Conservation (phyloP, 2,329 filamentous ascomycete genomes). For the Coniochaeta sp. region DNA sequence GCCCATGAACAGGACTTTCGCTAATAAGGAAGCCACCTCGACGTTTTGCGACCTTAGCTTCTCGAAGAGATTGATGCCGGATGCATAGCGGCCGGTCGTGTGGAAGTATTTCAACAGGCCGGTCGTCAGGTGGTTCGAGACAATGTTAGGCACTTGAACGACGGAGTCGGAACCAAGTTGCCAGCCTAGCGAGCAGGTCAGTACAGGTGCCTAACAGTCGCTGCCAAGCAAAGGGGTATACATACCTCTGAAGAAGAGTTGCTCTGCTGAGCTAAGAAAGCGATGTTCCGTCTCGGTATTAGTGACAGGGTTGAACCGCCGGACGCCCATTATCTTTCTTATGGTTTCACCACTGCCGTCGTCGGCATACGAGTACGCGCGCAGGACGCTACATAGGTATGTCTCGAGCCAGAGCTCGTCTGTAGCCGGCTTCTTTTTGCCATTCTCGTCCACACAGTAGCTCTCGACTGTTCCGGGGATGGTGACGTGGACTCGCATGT, state of each 20-base stretch:
- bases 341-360: slow-evolving; percentile 91
- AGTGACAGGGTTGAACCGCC: slow-evolving; percentile 94
- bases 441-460: slow-evolving; percentile 94
- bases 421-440: slow-evolving; percentile 87
- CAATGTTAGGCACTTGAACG: slow-evolving; percentile 93
- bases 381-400: slow-evolving; percentile 88
- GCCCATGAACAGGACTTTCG: slow-evolving; percentile 86
- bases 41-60: slow-evolving; percentile 86
- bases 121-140: slow-evolving; percentile 92
- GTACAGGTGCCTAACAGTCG: background rate
- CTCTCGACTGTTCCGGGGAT: slow-evolving; percentile 95
- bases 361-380: slow-evolving; percentile 94
- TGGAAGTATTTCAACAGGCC: slow-evolving; percentile 91
- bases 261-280: slow-evolving; percentile 89
- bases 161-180: slow-evolving; percentile 94
- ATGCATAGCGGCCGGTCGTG: slow-evolving; percentile 89
- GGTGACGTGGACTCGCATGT: slow-evolving; percentile 97
- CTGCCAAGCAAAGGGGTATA: background rate
- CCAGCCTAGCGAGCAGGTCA: slow-evolving; percentile 73
- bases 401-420: slow-evolving; percentile 97
- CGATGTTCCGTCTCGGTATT: slow-evolving; percentile 98
- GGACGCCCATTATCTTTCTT: slow-evolving; percentile 93
- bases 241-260: slow-evolving; percentile 84
- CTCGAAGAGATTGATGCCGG: slow-evolving; percentile 95
- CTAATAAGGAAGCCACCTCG: slow-evolving; percentile 87